Base-by-base conservation (phyloP, 1,284 basidiomycete genomes). In the Sporisorium reilianum region DNA sequence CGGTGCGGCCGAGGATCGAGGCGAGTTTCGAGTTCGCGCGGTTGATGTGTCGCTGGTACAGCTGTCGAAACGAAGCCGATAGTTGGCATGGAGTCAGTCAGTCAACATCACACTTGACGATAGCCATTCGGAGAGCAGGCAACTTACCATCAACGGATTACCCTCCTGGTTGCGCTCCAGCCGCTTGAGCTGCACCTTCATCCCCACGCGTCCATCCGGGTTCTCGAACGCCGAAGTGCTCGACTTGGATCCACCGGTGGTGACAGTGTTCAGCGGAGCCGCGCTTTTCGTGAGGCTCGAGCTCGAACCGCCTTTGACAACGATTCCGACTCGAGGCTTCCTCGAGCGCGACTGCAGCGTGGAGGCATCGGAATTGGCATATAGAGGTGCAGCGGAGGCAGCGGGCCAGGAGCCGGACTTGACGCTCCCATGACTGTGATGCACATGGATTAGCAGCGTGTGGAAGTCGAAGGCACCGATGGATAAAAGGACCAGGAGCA, bases 1-100 rank as follows among this genome's bases (percentile, higher is more conserved):
- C 58, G 11, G 30, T 44, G 3, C 57, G 55, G 5, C 69, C 60
- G 2, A 64, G 44, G 34, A 79, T 79, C n/a, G 53, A 34, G n/a
- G 77, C 77, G 3, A 79, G 61, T 48, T 80, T 80, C 0, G 75
- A 67, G 34, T 70, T 74, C 9, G 78, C 78, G 1, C 62, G 52
- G 44, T 80, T 80, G 25, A 80, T 55, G 34, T 80, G 78, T 32
- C 74, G 56, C 55, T 80, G 78, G 11, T 77, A 71, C 4, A 80
- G 64, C 77, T 74, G 60, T 22, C 7, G 23, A 26, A 20, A 34
- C 9, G 25, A 55, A 34, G 23, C 11, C 6, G 11, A 46, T 8
- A 20, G 11, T 14, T 12, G 42, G 14, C 16, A 49, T 10, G 10
- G 7, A 1, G 45, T 48, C 2, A 40, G 52, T 54, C 52, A 44